Base-by-base conservation (phyloP, 257 asterid genomes). In the Lycium barbarum region DNA sequence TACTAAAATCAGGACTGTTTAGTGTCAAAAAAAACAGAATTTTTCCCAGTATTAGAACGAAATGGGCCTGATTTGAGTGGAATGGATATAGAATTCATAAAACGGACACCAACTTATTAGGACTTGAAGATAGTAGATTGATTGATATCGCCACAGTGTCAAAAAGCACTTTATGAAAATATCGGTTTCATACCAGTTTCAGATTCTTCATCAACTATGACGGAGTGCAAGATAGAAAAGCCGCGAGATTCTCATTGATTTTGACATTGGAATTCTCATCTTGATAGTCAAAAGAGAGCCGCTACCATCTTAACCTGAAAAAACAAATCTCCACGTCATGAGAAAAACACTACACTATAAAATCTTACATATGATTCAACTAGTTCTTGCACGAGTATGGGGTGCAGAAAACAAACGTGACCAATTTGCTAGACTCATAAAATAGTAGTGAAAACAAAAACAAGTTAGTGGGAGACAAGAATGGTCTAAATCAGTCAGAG, bases 241-340 rank as follows among this genome's bases (percentile, higher is more conserved):
- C 53, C 26, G 2, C 17, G 9, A 71, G 53, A 43, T 40, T 18
- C 35, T 71, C 79, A 40, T 40, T 71, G 79, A 71, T 18, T 70
- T 71, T 71, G 26, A 17, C 53, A 9, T 71, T 40, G 17, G 55
- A 71, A 3, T 40, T 71, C 55, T 40, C 55, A 71, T 71, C 40
- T 71, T 71, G 79, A n/a, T 17, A 71, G 17, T 71, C 35, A 71
- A 45, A 40, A 40, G 54, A 70, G 55, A 71, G 17, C 4, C 2
- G 17, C 9, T 18, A 4, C 55, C 17, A 71, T 71, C 79, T 40
- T 71, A 71, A 43, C 79, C 55, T 38, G 79, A 71, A 35, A 38
- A 63, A 40, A 71, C 55, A 71, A 9, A 70, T 40, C 79, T 71
- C 79, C 79, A 71, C 40, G 35, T 70, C 55, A 71, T 26, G 40